These are phyloP conservation scores for Lathyrus oleraceus DNA, from an alignment of 306 rosid species.

Conservation along the genomic window DNA sequence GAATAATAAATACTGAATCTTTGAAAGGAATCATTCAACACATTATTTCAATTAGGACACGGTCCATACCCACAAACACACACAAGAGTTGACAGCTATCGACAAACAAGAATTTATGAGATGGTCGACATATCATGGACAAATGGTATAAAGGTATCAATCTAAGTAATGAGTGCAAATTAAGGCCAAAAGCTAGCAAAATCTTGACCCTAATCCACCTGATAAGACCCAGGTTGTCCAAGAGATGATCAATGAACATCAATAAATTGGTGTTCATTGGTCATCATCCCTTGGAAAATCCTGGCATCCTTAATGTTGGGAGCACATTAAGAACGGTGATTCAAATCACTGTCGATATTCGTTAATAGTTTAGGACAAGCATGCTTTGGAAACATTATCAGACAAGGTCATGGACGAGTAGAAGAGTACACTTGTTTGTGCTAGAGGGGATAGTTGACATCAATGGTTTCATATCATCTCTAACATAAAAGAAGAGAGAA, in stretches of 20 bases:
- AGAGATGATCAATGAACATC: too few relatives aligned
- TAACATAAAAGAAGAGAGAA: slow-evolving; percentile 21
- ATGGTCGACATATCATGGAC: background rate
- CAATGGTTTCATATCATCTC: background rate
- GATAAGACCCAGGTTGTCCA: background rate
- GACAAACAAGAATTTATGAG: background rate
- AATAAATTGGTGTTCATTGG: too few relatives aligned
- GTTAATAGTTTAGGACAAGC: background rate
- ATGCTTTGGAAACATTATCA: background rate
- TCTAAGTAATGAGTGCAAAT: background rate
- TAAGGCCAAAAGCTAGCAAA: background rate
- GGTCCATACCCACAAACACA: background rate
- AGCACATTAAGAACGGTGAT: too few relatives aligned
- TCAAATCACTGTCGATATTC: background rate
- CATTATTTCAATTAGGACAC: background rate
- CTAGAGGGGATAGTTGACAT: background rate
- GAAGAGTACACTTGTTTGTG: background rate
- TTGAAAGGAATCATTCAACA: background rate
- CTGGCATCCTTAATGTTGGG: too few relatives aligned
- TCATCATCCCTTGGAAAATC: too few relatives aligned
- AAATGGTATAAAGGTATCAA: background rate
- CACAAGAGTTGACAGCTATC: background rate
- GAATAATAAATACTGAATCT: background rate
- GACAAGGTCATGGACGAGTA: background rate
- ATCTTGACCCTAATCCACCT: background rate